Evolutionary conservation across 352 stramenopile genomes (phyloP).

Genomic region (Globisporangium polare): DNA sequence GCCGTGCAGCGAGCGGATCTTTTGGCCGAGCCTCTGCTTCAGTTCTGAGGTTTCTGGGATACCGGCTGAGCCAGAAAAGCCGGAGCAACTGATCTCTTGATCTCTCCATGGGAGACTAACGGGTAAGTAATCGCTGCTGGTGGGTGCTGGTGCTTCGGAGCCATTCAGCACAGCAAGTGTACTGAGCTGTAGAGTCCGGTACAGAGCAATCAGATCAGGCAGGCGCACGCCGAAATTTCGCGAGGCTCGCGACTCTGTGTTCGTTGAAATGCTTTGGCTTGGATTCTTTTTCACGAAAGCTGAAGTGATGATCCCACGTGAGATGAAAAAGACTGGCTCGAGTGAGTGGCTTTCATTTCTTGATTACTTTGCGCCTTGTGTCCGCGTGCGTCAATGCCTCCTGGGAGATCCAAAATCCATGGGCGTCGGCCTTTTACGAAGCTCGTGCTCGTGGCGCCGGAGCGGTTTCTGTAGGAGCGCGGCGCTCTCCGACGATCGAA

Average conservation of each 20-base stretch:
- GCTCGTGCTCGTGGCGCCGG: not conserved
- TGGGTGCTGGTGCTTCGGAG: slow-evolving; percentile 4
- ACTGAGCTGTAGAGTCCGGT: not conserved
- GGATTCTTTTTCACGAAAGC: not conserved
- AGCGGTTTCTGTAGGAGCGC: slow-evolving; percentile 4
- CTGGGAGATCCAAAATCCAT: not conserved
- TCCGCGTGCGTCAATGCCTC: not conserved
- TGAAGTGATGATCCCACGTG: not conserved
- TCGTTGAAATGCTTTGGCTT: not conserved
- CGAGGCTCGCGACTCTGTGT: not conserved
- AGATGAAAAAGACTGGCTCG: not conserved
- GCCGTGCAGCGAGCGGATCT: slow-evolving; percentile 59
- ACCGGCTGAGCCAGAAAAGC: too few relatives aligned
- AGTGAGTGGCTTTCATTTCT: not conserved
- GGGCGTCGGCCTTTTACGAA: not conserved
- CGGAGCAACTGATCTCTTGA: not conserved
- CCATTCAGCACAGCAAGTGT: not conserved
- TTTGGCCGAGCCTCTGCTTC: slow-evolving; percentile 32
- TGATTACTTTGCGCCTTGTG: not conserved
- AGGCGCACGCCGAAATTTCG: not conserved
- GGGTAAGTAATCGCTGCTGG: slow-evolving; percentile 9
- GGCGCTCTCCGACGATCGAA: not conserved
- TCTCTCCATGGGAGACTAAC: not conserved
- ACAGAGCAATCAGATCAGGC: not conserved
- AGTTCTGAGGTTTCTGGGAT: not conserved